Evolutionary conservation across 352 stramenopile species (phyloP).

Genomic region (Stephanocyclus meneghinianus): DNA sequence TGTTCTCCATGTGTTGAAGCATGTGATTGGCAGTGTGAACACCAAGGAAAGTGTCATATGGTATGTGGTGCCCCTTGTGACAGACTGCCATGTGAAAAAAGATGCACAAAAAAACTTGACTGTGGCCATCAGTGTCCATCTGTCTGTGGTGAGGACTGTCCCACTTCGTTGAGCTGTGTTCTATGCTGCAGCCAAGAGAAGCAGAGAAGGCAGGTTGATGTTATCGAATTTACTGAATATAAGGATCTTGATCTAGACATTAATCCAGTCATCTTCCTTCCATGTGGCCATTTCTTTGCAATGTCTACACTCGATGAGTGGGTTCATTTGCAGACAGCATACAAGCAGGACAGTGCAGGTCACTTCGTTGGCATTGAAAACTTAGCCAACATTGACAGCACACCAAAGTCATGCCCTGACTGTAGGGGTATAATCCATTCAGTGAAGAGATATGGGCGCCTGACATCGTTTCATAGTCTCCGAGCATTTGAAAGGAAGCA

Average conservation of each 20-base stretch:
- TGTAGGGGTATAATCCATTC: constrained; percentile 49
- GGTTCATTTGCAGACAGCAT: constrained; percentile 56
- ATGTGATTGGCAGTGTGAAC: constrained; percentile 83
- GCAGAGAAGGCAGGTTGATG: constrained; percentile 70
- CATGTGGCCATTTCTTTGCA: constrained; percentile 83
- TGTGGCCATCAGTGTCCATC: constrained; percentile 85
- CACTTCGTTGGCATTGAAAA: constrained; percentile 15
- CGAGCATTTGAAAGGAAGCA: constrained; percentile 57
- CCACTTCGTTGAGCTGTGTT: constrained; percentile 73
- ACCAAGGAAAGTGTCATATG: constrained; percentile 73
- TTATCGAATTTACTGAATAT: constrained; percentile 81
- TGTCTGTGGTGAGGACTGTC: constrained; percentile 85
- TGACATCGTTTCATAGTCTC: constrained; percentile 45
- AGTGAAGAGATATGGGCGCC: constrained; percentile 53
- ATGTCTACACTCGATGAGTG: constrained; percentile 84
- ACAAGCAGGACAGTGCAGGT: constrained; percentile 30
- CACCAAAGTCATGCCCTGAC: constrained; percentile 50
- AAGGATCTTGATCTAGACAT: constrained; percentile 78
- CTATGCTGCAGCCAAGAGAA: constrained; percentile 66
- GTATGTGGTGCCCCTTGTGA: constrained; percentile 78
- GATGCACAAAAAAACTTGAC: constrained; percentile 69
- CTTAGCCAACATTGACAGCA: constrained; percentile 9
- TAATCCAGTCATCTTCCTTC: constrained; percentile 82
- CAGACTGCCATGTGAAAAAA: constrained; percentile 53
- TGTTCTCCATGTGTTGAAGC: constrained; percentile 84